Evolutionary conservation across 257 asterid genomes (phyloP).

Genomic region (Plantago ovata): DNA sequence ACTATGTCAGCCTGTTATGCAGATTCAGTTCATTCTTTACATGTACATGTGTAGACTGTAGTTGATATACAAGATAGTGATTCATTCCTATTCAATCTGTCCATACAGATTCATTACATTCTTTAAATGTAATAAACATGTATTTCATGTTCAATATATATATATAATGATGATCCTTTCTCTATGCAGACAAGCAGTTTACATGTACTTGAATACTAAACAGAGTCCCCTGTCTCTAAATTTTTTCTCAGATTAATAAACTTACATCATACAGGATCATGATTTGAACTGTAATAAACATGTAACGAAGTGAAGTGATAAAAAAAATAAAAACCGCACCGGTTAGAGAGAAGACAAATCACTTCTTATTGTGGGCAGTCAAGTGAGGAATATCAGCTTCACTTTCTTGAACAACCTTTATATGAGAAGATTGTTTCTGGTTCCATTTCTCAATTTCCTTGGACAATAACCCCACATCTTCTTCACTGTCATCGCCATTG

Average conservation of each 20-base stretch:
- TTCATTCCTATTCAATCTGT: background rate
- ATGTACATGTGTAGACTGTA: no score
- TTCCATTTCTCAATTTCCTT: constrained; percentile 52
- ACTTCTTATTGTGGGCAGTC: background rate
- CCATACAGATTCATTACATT: background rate
- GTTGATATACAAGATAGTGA: no score
- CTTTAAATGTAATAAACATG: background rate
- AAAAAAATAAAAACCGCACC: background rate
- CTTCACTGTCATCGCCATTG: constrained; percentile 18
- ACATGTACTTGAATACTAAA: background rate
- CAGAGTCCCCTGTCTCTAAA: background rate
- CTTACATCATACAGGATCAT: background rate
- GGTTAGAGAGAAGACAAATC: background rate
- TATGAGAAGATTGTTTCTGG: constrained; percentile 18
- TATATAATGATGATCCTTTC: no score
- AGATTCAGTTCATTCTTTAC: no score
- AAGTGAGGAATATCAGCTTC: no score
- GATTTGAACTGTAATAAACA: background rate
- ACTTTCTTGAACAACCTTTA: background rate
- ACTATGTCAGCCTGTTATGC: no score
- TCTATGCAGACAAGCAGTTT: no score
- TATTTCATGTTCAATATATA: background rate
- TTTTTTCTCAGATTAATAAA: background rate
- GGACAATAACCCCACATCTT: constrained; percentile 36
- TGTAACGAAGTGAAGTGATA: no score